Base-by-base conservation (phyloP, 257 asterid species). In the Gardenia jasminoides region DNA sequence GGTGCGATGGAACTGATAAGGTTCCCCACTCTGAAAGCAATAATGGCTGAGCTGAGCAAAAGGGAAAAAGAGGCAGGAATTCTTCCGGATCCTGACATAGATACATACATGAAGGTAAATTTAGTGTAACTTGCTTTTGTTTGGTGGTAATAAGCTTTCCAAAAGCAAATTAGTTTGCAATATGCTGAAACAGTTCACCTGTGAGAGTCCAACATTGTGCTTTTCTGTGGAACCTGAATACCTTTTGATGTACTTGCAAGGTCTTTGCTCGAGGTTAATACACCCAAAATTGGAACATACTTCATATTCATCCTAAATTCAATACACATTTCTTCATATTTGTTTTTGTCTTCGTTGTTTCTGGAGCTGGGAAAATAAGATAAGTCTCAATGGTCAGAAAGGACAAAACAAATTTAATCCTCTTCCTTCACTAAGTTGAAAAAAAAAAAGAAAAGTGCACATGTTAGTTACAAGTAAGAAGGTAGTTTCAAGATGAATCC, bases 1-100 rank as follows among this genome's bases (percentile, higher is more conserved):
- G 67, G 3, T 66, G 19, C 22, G 9, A 33, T 47, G 54, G 15
- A 41, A 67, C 10, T 52, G 74, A 67, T 52, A 48, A 59, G 67
- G 76, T 67, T 67, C 28, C 66, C 72, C 82, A 46, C 69, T 79
- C 72, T 73, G 9, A 65, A 78, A 89, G 96, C 81, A 41, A 83
- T 86, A 64, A 85, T 91, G 90, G 54, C 76, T 36, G 96, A 89
- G 87, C 88, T 91, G 80, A 89, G 87, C 80, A 76, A 84, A 85
- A 86, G 87, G 85, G 94, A 89, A 80, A 90, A 90, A 83, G 89
- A 89, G 80, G 93, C 89, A 68, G 90, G 88, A 56, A 82, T 89
- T 79, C 84, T 89, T 82, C 96, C 96, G n/a, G 94, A 91, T 80
- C 92, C 90, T 31, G 91, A 89, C 78, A 81, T 89, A 78, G 96